Conservation (phyloP, 2,329 filamentous ascomycete genomes). For the Neopestalotiopsis rosae region DNA sequence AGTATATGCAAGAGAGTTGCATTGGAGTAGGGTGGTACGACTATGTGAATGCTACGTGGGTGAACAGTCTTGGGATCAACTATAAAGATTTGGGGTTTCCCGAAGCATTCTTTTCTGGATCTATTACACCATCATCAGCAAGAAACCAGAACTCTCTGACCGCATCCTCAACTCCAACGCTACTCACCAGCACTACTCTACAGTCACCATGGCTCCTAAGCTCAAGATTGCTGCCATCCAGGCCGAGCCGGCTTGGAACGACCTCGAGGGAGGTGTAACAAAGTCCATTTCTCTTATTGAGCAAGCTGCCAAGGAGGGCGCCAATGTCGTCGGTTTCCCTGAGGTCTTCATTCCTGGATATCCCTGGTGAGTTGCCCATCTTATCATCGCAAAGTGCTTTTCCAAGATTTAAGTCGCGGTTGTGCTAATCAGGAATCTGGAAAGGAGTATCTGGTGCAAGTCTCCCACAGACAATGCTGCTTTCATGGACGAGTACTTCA, state of each 20-base stretch:
- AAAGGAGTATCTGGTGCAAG: conserved; percentile 44
- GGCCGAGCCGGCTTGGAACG: conserved; percentile 64
- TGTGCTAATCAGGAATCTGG: conserved; percentile 25
- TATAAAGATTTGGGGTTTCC: neutral
- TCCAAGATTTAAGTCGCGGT: neutral
- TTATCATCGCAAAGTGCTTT: neutral
- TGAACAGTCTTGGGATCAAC: neutral
- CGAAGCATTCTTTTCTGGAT: neutral
- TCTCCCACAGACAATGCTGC: conserved; percentile 45
- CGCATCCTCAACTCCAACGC: neutral
- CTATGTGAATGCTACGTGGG: neutral
- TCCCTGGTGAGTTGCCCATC: conserved; percentile 33
- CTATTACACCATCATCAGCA: neutral
- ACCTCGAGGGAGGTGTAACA: conserved; percentile 56
- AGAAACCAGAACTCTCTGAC: neutral
- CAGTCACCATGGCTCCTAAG: neutral
- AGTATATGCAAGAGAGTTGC: neutral
- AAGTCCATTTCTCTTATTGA: conserved; percentile 64
- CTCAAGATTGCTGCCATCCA: conserved; percentile 49
- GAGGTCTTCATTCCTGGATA: conserved; percentile 62
- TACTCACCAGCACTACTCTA: neutral
- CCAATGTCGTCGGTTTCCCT: conserved; percentile 56
- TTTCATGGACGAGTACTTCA: conserved; percentile 40
- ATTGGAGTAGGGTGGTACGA: neutral
- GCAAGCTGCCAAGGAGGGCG: conserved; percentile 57